Evolutionary conservation across 495 filamentous ascomycete species (phyloP).

Genomic region (Neurospora sp.): DNA sequence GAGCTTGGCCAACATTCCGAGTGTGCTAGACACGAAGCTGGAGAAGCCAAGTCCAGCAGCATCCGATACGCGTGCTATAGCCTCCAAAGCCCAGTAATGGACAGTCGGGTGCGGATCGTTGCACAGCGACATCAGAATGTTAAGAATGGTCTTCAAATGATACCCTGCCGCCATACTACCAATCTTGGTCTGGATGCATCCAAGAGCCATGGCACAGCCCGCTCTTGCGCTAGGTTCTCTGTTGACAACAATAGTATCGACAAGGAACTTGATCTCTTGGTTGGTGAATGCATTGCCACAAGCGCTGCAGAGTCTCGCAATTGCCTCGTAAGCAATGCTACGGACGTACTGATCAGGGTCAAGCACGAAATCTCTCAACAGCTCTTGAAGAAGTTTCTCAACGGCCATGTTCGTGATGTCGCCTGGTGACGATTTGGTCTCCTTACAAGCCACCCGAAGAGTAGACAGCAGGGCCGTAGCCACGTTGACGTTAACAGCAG

Average conservation of each 20-base stretch:
- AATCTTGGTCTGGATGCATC: conserved; percentile 87
- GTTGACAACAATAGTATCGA: conserved; percentile 88
- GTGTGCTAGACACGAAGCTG: conserved; percentile 74
- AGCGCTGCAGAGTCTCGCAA: conserved; percentile 84
- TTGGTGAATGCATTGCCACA: conserved; percentile 84
- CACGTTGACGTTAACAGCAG: conserved; percentile 85
- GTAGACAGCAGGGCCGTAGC: conserved; percentile 70
- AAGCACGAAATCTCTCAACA: conserved; percentile 68
- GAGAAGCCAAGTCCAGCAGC: conserved; percentile 90
- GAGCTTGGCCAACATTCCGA: conserved; percentile 87
- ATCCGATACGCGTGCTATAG: conserved; percentile 76
- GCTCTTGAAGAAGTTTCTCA: conserved; percentile 78
- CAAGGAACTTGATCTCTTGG: conserved; percentile 78
- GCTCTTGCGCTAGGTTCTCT: conserved; percentile 86
- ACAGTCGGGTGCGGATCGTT: conserved; percentile 94
- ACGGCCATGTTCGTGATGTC: conserved; percentile 65
- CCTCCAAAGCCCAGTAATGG: conserved; percentile 92
- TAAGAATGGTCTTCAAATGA: conserved; percentile 90
- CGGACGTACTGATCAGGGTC: conserved; percentile 79
- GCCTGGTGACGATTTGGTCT: conserved; percentile 61
- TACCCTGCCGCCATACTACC: conserved; percentile 98
- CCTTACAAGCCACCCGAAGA: conserved; percentile 73
- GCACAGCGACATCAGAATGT: conserved; percentile 88
- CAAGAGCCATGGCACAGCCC: conserved; percentile 87
- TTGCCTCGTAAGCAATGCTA: conserved; percentile 71